Percentiles rank a stretch among this genome's conserved stretches.
phyloP scores from a whole-genome alignment of 306 rosid species.

The Erythrophleum fordii region DNA sequence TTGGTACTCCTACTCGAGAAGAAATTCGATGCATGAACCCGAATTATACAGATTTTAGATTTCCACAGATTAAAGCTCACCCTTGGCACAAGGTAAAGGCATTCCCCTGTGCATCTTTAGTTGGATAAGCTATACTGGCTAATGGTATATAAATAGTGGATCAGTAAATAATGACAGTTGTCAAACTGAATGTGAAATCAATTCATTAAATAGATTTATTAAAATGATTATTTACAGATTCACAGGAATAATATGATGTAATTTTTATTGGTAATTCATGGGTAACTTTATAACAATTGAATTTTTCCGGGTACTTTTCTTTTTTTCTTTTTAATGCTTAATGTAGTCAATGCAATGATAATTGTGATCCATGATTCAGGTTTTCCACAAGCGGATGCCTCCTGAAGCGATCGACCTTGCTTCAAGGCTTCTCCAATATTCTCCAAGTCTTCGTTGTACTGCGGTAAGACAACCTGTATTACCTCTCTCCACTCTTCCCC shows the following conservation, averaged over 20 bases:
- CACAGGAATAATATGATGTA: background rate
- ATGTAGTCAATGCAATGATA: slow-evolving; percentile 18
- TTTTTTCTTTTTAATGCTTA: background rate
- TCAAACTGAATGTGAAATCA: background rate
- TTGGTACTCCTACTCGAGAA: slow-evolving; percentile 97
- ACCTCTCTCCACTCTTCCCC: background rate
- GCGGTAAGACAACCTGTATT: slow-evolving; percentile 56
- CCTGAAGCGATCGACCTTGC: slow-evolving; percentile 99
- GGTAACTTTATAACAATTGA: background rate
- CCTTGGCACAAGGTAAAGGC: slow-evolving; percentile 93
- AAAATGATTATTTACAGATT: background rate
- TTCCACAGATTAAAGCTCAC: slow-evolving; percentile 95
- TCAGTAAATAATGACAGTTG: background rate
- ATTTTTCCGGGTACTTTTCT: slow-evolving; percentile 1
- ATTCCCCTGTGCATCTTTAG: slow-evolving; percentile 25
- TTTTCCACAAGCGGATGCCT: slow-evolving; percentile 93
- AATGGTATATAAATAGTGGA: background rate
- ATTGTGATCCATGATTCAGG: slow-evolving; percentile 54
- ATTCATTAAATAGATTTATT: background rate
- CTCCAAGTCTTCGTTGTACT: slow-evolving; percentile 91
- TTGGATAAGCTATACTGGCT: background rate
- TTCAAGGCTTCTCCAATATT: slow-evolving; percentile 96
- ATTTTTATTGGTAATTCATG: background rate
- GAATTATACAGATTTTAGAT: slow-evolving; percentile 86
- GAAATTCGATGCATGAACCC: slow-evolving; percentile 99